phyloP scores from a whole-genome alignment of 2,329 filamentous ascomycete genomes.

The Cladophialophora yegresii region DNA sequence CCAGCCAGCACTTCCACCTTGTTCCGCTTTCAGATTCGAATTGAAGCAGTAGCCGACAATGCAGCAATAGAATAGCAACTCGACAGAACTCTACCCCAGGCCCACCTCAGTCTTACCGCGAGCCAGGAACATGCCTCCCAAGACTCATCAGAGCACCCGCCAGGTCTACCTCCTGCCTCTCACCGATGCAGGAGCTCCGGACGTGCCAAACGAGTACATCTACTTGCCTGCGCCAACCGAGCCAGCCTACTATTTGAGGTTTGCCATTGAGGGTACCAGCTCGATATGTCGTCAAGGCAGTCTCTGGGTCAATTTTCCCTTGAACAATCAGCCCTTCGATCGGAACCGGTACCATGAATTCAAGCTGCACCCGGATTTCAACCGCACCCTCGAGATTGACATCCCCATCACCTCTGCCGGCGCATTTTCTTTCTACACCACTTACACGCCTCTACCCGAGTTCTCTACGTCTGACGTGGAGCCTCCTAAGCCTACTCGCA shows the following conservation, averaged over 20 bases:
- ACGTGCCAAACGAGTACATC: slow-evolving; percentile 86
- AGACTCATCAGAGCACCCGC: slow-evolving; percentile 33
- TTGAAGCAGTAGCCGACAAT: slow-evolving; percentile 1
- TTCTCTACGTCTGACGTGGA: slow-evolving; percentile 63
- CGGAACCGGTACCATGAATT: slow-evolving; percentile 75
- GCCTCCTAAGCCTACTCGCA: slow-evolving; percentile 62
- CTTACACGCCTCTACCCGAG: slow-evolving; percentile 81
- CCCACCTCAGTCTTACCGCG: slow-evolving; percentile 1
- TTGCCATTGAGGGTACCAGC: slow-evolving; percentile 46
- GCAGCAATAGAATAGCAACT: slow-evolving; percentile 23
- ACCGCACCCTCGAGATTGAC: slow-evolving; percentile 84
- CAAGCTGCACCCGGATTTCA: slow-evolving; percentile 89
- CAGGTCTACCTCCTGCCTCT: slow-evolving; percentile 85
- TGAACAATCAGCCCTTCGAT: slow-evolving; percentile 71
- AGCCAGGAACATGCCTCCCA: slow-evolving; percentile 32
- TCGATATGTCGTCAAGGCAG: slow-evolving; percentile 94
- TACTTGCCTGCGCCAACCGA: slow-evolving; percentile 78
- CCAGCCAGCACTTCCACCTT: slow-evolving; percentile 4
- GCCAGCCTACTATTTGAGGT: slow-evolving; percentile 60
- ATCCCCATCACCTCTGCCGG: slow-evolving; percentile 80
- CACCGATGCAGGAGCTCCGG: slow-evolving; percentile 88
- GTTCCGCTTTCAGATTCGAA: slow-evolving; percentile 9
- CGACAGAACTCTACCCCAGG: slow-evolving; percentile 2
- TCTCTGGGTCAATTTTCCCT: slow-evolving; percentile 94
- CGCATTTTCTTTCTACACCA: slow-evolving; percentile 91